Conservation (phyloP, 148 eudicot genomes). For the Arctostaphylos glauca region DNA sequence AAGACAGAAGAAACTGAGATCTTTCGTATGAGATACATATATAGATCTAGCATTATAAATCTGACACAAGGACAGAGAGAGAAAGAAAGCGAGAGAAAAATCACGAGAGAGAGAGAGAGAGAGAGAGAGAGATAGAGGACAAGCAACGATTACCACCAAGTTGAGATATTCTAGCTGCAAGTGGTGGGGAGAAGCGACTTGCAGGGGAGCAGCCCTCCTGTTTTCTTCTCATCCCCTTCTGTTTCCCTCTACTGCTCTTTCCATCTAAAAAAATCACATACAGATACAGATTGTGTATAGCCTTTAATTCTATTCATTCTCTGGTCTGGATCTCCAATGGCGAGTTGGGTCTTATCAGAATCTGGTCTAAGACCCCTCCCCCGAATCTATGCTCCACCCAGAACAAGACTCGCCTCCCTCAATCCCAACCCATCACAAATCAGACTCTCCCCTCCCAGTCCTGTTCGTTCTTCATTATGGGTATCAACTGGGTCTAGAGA, state of each 20-base stretch:
- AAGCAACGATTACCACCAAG: neutral
- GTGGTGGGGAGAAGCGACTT: conserved; percentile 34
- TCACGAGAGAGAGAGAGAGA: neutral
- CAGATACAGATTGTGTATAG: too few relatives aligned
- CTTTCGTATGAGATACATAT: neutral
- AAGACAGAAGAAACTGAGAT: neutral
- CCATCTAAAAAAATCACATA: neutral
- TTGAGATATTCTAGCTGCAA: conserved; percentile 6
- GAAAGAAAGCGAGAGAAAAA: neutral
- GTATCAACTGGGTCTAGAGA: conserved; percentile 28
- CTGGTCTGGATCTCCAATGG: conserved; percentile 45
- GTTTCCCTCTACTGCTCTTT: neutral
- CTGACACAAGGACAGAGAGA: neutral
- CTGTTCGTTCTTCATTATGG: conserved; percentile 19
- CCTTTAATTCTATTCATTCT: neutral
- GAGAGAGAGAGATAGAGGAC: conserved; percentile 6
- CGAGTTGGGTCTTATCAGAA: conserved; percentile 73
- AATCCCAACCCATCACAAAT: conserved; percentile 29
- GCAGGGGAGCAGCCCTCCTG: conserved; percentile 18
- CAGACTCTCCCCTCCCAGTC: conserved; percentile 27
- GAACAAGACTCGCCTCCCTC: conserved; percentile 22
- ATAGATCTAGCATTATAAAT: neutral
- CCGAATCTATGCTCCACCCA: conserved; percentile 46
- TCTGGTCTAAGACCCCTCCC: conserved; percentile 73
- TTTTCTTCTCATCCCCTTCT: conserved; percentile 20